These are phyloP conservation scores for Epichloe scottii DNA, from an alignment of 2,329 filamentous ascomycete genomes.

Conservation along the genomic window DNA sequence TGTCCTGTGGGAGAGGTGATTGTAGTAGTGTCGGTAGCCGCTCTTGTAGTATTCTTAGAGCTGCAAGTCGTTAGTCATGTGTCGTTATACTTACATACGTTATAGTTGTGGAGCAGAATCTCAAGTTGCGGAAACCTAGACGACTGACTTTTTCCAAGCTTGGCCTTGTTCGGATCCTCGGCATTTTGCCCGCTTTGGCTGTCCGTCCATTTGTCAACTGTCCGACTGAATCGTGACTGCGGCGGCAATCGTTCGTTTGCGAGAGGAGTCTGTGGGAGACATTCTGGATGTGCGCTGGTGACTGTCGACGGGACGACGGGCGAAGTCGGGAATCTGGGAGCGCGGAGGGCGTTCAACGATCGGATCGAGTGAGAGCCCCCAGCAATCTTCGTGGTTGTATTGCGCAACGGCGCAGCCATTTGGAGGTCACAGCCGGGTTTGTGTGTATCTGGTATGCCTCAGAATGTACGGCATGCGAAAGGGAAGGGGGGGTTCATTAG, in stretches of 20 bases:
- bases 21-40: constrained; percentile 55
- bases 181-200: constrained; percentile 23
- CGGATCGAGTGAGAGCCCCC: not conserved
- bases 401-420: constrained; percentile 21
- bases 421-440: constrained; percentile 6
- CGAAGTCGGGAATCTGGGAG: not conserved
- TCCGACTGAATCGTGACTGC: constrained; percentile 20
- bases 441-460: not conserved
- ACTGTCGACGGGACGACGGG: not conserved
- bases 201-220: constrained; percentile 17
- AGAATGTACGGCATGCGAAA: constrained; percentile 7
- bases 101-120: too few relatives aligned
- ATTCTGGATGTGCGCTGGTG: not conserved
- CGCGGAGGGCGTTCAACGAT: not conserved
- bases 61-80: constrained; percentile 21
- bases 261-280: constrained; percentile 3
- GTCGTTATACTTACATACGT: not conserved
- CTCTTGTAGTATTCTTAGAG: constrained; percentile 52
- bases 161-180: constrained; percentile 43
- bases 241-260: not conserved
- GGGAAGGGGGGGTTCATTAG: too few relatives aligned
- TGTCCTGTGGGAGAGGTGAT: constrained; percentile 56
- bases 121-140: not conserved
- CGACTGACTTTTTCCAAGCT: constrained; percentile 48
- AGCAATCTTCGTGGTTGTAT: constrained; percentile 13